These are phyloP conservation scores for Cucurbita pepo DNA, from an alignment of 306 rosid genomes.

Conservation along the genomic window DNA sequence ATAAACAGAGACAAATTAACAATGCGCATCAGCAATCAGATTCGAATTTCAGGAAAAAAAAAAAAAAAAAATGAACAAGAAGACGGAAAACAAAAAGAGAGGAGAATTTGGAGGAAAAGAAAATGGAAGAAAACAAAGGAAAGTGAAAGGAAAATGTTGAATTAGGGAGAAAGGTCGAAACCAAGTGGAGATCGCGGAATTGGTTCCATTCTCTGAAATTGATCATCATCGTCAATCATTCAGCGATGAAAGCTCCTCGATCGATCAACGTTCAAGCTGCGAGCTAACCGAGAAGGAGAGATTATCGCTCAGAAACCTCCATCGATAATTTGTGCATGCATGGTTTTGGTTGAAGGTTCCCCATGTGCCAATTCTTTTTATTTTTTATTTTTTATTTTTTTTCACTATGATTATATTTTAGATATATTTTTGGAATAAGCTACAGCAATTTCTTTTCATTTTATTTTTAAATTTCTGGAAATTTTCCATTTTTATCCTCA, in stretches of 20 bases:
- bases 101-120: neutral
- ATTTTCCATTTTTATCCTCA: too few species aligned
- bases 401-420: neutral
- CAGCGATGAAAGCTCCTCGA: neutral
- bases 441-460: too few species aligned
- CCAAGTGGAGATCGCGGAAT: conserved; percentile 3
- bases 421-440: neutral
- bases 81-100: neutral
- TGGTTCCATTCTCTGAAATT: conserved; percentile 5
- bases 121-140: neutral
- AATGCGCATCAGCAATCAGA: neutral
- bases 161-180: neutral
- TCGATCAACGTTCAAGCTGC: neutral
- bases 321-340: conserved; percentile 2
- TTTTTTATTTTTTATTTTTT: neutral
- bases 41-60: neutral
- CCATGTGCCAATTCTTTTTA: neutral
- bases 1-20: neutral
- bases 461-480: too few species aligned
- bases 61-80: neutral
- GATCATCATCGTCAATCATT: neutral
- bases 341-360: neutral
- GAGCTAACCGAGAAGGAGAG: neutral
- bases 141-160: conserved; percentile 1
- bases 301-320: conserved; percentile 1